Evolutionary conservation across 257 asterid genomes (phyloP).

Genomic region (Perilla frutescens): DNA sequence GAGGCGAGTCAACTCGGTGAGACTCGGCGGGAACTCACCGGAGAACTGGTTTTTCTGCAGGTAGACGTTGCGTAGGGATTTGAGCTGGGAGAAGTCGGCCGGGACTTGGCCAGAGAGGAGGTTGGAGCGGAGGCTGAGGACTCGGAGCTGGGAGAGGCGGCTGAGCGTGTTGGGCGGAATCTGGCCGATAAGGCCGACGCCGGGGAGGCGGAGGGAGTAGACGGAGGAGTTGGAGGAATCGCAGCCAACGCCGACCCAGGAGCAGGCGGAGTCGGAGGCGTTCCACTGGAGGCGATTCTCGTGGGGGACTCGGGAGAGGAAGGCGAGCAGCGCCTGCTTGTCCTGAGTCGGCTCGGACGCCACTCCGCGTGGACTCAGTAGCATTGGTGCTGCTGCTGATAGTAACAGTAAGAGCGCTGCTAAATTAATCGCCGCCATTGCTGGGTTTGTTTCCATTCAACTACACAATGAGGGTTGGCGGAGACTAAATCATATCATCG

Average conservation of each 20-base stretch:
- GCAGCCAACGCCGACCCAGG: slow-evolving; percentile 84
- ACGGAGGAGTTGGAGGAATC: slow-evolving; percentile 68
- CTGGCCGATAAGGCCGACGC: slow-evolving; percentile 79
- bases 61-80: slow-evolving; percentile 71
- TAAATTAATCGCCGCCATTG: slow-evolving; percentile 15
- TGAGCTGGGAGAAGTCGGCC: slow-evolving; percentile 66
- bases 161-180: slow-evolving; percentile 73
- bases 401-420: background rate
- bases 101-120: slow-evolving; percentile 76
- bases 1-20: slow-evolving; percentile 69
- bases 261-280: slow-evolving; percentile 64
- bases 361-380: slow-evolving; percentile 32
- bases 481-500: too few species aligned
- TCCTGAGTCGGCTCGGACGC: slow-evolving; percentile 75
- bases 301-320: slow-evolving; percentile 66
- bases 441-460: background rate
- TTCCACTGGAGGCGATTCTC: slow-evolving; percentile 77
- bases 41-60: slow-evolving; percentile 70
- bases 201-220: slow-evolving; percentile 73
- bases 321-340: slow-evolving; percentile 77
- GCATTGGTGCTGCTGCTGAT: background rate
- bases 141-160: slow-evolving; percentile 70
- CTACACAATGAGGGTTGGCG: too few species aligned
- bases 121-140: slow-evolving; percentile 89
- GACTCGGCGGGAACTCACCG: slow-evolving; percentile 67